These are phyloP conservation scores for Calendula officinalis DNA, from an alignment of 129 eudicot genomes.

Conservation along the genomic window DNA sequence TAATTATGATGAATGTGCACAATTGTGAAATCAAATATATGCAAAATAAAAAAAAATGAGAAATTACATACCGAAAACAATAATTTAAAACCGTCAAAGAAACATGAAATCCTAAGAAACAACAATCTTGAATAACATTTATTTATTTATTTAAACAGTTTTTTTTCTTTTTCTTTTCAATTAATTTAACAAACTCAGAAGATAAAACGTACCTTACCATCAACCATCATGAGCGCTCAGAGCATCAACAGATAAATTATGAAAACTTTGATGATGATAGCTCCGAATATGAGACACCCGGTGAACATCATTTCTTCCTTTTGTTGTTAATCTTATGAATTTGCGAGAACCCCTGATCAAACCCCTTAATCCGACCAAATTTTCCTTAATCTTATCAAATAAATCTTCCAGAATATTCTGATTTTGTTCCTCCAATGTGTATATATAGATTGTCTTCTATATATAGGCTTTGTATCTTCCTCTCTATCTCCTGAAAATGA, in stretches of 20 bases:
- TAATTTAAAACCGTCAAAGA: too few relatives aligned
- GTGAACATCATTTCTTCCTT: neutral
- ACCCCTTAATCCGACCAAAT: slow-evolving; percentile 25
- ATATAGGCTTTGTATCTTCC: slow-evolving; percentile 3
- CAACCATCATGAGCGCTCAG: slow-evolving; percentile 28
- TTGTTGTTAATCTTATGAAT: neutral
- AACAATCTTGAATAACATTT: neutral
- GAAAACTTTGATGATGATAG: neutral
- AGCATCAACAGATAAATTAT: slow-evolving; percentile 1
- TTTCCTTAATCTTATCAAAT: slow-evolving; percentile 15
- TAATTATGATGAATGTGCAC: neutral
- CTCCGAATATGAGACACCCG: slow-evolving; percentile 15
- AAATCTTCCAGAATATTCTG: slow-evolving; percentile 16
- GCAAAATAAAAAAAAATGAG: neutral
- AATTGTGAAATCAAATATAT: neutral
- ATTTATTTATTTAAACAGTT: slow-evolving; percentile 22
- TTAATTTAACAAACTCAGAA: slow-evolving; percentile 9
- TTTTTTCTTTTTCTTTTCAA: slow-evolving; percentile 21
- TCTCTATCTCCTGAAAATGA: slow-evolving; percentile 15
- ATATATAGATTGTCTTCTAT: slow-evolving; percentile 12
- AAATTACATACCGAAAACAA: too few relatives aligned
- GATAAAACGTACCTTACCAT: neutral
- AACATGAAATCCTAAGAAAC: neutral
- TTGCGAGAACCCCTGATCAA: slow-evolving; percentile 26
- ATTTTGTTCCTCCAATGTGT: slow-evolving; percentile 2